Conservation (phyloP, 495 filamentous ascomycete genomes). For the Aspergillus egyptiacus region DNA sequence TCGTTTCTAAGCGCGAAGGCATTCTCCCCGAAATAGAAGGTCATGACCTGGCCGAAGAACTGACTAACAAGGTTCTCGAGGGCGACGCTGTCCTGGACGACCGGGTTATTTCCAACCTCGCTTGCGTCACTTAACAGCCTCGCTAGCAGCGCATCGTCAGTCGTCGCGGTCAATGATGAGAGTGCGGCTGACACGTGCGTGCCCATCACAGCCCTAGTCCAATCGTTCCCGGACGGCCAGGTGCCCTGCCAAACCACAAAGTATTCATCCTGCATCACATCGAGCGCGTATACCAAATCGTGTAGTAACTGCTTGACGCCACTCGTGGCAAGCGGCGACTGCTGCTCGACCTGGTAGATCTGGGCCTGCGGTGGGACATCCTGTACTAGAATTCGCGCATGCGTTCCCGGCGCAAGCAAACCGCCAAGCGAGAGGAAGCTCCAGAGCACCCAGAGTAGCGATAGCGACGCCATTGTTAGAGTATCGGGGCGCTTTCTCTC, state of each 20-base stretch:
- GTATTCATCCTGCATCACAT: slow-evolving; percentile 70
- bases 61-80: slow-evolving; percentile 70
- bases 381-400: slow-evolving; percentile 32
- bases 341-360: slow-evolving; percentile 13
- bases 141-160: slow-evolving; percentile 19
- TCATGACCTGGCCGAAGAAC: slow-evolving; percentile 71
- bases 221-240: slow-evolving; percentile 87
- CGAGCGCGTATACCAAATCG: slow-evolving; percentile 54
- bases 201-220: slow-evolving; percentile 84
- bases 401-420: slow-evolving; percentile 16
- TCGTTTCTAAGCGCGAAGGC: slow-evolving; percentile 66
- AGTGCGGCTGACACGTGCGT: slow-evolving; percentile 72
- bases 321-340: slow-evolving; percentile 11
- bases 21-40: slow-evolving; percentile 86
- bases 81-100: slow-evolving; percentile 34
- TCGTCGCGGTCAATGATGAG: slow-evolving; percentile 50
- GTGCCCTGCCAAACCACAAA: slow-evolving; percentile 73
- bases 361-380: slow-evolving; percentile 17
- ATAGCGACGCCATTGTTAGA: slow-evolving; percentile 10
- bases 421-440: slow-evolving; percentile 20
- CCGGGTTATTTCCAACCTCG: slow-evolving; percentile 12
- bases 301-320: slow-evolving; percentile 26
- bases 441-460: slow-evolving; percentile 12
- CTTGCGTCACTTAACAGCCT: slow-evolving; percentile 21
- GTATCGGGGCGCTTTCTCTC: not conserved